Percentiles rank a stretch among this genome's conserved stretches.
phyloP scores from a whole-genome alignment of 345 rosid species.

The Aethionema arabicum region DNA sequence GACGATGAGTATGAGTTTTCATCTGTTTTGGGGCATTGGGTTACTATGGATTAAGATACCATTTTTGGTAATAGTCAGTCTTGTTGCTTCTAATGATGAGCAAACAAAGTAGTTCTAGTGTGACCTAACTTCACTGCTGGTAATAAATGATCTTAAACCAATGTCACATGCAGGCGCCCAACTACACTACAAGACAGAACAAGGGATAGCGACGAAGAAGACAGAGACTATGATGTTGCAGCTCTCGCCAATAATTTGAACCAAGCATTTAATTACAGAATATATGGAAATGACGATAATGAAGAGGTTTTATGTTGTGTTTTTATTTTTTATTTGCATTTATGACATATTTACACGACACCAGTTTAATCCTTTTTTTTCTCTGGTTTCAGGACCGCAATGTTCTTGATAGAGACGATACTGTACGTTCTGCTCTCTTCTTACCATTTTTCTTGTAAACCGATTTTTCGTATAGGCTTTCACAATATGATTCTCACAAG shows the following conservation, averaged over 20 bases:
- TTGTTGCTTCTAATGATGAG: constrained; percentile 4
- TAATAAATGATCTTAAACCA: constrained; percentile 13
- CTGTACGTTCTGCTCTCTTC: constrained; percentile 42
- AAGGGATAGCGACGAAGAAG: constrained; percentile 92
- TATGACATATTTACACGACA: constrained; percentile 9
- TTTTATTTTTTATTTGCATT: background rate
- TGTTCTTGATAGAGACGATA: constrained; percentile 77
- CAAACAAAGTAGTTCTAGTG: constrained; percentile 13
- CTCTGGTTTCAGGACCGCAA: constrained; percentile 58
- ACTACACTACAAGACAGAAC: constrained; percentile 89
- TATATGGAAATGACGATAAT: constrained; percentile 74
- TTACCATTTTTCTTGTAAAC: constrained; percentile 2
- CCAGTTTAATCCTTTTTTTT: constrained; percentile 10
- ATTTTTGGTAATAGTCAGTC: background rate
- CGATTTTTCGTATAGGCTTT: background rate
- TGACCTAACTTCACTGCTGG: background rate
- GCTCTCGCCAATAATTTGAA: constrained; percentile 89
- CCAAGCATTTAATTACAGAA: constrained; percentile 89
- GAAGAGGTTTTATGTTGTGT: constrained; percentile 60
- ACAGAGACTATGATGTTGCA: constrained; percentile 90
- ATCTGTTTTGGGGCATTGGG: background rate
- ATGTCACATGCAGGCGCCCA: constrained; percentile 69
- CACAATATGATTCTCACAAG: constrained; percentile 10
- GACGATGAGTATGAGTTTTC: background rate
- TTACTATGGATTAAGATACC: background rate